Conservation (phyloP, 2,329 filamentous ascomycete genomes). For the Hawksworthiomyces lignivorus region DNA sequence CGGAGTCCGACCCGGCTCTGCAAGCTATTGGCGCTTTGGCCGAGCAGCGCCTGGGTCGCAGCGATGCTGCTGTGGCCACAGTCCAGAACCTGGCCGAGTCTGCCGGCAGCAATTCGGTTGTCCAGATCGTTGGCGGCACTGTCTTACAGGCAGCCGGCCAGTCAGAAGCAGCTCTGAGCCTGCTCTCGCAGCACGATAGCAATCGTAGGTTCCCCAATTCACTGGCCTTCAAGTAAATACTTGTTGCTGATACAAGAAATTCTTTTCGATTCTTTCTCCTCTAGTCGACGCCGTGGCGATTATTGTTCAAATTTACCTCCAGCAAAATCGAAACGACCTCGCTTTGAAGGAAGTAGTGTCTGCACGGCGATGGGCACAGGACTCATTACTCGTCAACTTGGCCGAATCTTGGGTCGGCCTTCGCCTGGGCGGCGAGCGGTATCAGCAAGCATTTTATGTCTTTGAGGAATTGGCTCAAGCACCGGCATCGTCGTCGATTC, state of each 20-base stretch:
- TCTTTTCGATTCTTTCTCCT: background rate
- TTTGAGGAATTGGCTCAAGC: constrained; percentile 92
- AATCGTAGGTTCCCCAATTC: constrained; percentile 72
- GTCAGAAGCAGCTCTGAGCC: constrained; percentile 73
- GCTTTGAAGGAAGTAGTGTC: constrained; percentile 82
- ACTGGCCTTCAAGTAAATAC: no score
- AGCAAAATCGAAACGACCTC: constrained; percentile 85
- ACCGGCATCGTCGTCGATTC: constrained; percentile 67
- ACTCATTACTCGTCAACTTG: constrained; percentile 85
- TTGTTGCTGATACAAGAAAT: no score
- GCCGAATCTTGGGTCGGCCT: constrained; percentile 93
- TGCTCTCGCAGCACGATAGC: constrained; percentile 77
- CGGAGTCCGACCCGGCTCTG: constrained; percentile 60
- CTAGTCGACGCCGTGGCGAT: constrained; percentile 70
- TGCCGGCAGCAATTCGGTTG: constrained; percentile 64
- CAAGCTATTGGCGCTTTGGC: constrained; percentile 71
- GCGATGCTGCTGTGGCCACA: constrained; percentile 52
- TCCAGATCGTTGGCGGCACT: constrained; percentile 76
- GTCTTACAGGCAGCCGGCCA: constrained; percentile 73
- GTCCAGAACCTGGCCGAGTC: constrained; percentile 61
- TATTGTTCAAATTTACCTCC: constrained; percentile 84
- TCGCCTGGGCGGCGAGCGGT: constrained; percentile 84
- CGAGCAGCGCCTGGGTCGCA: constrained; percentile 52
- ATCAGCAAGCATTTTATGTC: constrained; percentile 95
- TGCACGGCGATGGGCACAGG: constrained; percentile 89